Percentiles rank a stretch among this genome's conserved stretches.
phyloP scores from a whole-genome alignment of 78 protist species.

The Guillardia theta region DNA sequence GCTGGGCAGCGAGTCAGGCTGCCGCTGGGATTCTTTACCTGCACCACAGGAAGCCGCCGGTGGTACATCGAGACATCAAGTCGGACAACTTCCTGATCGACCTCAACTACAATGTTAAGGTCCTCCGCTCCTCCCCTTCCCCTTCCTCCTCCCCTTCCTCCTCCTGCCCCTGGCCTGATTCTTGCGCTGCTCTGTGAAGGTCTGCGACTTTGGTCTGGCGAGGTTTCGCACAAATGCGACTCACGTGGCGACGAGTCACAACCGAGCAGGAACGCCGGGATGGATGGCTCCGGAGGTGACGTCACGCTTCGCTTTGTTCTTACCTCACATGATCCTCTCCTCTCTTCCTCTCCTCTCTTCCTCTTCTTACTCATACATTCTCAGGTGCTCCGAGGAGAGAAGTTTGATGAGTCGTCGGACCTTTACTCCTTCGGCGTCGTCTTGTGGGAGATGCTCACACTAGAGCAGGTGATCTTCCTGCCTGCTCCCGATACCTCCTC shows the following conservation, averaged over 20 bases:
- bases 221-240: neutral
- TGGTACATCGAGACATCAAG: constrained; percentile 1
- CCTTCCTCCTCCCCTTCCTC: neutral
- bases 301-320: too few relatives aligned
- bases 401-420: constrained; percentile 23
- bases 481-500: neutral
- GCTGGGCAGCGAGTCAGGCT: too few relatives aligned
- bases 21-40: constrained; percentile 27
- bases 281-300: constrained; percentile 17
- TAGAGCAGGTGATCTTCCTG: neutral
- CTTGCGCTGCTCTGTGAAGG: neutral
- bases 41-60: constrained; percentile 3
- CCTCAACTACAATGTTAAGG: neutral
- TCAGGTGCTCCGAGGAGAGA: constrained; percentile 7
- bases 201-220: constrained; percentile 40
- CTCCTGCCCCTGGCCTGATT: neutral
- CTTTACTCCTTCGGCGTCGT: constrained; percentile 31
- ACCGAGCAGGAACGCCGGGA: constrained; percentile 29
- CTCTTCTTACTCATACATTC: neutral
- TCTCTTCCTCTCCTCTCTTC: neutral
- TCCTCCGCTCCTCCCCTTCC: neutral
- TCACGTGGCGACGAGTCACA: constrained; percentile 18
- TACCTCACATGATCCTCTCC: too few relatives aligned
- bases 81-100: constrained; percentile 22
- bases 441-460: constrained; percentile 28